Evolutionary conservation across 495 filamentous ascomycete species (phyloP), one percentile per base, ranked within the genome.

Genomic region (Letharia lupina): DNA sequence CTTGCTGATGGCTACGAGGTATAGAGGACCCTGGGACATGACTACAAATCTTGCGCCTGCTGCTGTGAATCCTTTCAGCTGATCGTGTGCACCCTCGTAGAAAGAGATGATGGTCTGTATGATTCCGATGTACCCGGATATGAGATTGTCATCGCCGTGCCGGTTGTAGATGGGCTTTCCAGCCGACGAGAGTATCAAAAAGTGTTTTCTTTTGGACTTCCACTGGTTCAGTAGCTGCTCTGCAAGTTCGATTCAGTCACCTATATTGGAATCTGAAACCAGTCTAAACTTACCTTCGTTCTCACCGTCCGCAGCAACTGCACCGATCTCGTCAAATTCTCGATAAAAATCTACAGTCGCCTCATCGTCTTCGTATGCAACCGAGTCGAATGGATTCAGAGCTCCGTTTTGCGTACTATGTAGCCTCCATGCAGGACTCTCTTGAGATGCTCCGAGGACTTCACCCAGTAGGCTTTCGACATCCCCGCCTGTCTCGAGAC

Each of bases 101-200:
- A 96, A 98, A 6, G 95, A 96, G 62, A 99, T 95, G 71, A 98
- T 93, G 60, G 95, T 97, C 69, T 98, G 95, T 11, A 96, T 88
- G 20, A 97, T 86, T n/a, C 95, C 95, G 77, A 96, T 92, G 71
- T 93, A 96, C 45, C 87, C 87, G 60, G 91, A 96, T 69, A 97
- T 88, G 45, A 98, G 77, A 28, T 87, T 86, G 67, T 95, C 83
- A 67, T 96, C 91, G 35, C 95, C 95, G 74, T 99, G 91, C 64
- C 95, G 83, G 65, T 91, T 96, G 76, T 91, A 99, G 47, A 99
- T 93, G 7, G 95, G 95, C 73, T 99, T 99, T n/a, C 95, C 95
- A 41, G 95, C 94, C 15, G 91, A 91, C 3, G 95, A 97, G 0
- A 99, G 79, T 70, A 99, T 96, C 70, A 99, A 80, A 73, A 94